Conservation (phyloP, 2,329 filamentous ascomycete genomes). For the Ophiocordyceps camponoti-floridani region DNA sequence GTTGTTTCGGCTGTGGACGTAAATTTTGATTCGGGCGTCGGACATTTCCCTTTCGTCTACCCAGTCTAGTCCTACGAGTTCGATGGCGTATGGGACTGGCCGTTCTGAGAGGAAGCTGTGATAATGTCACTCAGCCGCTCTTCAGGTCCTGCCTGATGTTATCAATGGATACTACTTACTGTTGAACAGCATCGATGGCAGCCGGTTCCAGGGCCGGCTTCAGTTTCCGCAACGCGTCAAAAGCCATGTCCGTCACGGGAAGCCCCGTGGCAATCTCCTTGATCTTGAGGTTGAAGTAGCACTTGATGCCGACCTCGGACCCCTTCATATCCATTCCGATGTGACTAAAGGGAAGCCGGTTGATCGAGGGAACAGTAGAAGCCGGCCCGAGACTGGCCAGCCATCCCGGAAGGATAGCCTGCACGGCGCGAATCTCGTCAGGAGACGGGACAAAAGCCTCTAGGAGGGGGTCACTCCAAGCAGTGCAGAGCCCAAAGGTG, state of each 20-base stretch:
- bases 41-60: constrained; percentile 2
- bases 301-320: constrained; percentile 1
- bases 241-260: background rate
- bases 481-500: constrained; percentile 1
- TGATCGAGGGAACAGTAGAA: background rate
- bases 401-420: constrained; percentile 2
- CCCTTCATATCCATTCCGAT: constrained; percentile 4
- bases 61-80: constrained; percentile 4
- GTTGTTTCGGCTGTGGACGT: constrained; percentile 3
- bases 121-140: background rate
- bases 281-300: constrained; percentile 3
- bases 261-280: constrained; percentile 3
- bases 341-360: constrained; percentile 3
- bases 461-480: constrained; percentile 2
- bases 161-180: constrained; percentile 1
- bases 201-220: constrained; percentile 2
- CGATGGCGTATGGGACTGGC: background rate
- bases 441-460: constrained; percentile 1
- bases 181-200: constrained; percentile 1
- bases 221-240: constrained; percentile 1
- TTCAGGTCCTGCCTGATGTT: background rate
- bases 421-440: background rate
- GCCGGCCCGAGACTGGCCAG: background rate
- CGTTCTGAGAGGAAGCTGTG: background rate
- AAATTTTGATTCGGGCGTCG: constrained; percentile 4